Evolutionary conservation across 768 basidiomycete species (phyloP), one percentile per base, ranked within the genome.

Genomic region (Boletus patriciae): DNA sequence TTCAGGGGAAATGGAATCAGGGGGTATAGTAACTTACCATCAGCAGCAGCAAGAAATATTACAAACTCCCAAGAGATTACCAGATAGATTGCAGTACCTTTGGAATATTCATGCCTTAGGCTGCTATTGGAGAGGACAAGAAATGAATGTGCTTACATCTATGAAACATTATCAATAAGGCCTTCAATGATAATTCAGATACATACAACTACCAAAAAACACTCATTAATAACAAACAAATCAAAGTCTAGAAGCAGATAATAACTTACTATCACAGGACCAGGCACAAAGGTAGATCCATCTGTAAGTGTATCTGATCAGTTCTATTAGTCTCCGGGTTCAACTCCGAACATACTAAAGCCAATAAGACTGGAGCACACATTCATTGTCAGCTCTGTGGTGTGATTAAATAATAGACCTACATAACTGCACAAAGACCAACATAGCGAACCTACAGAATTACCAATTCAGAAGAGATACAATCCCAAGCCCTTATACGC

Each of bases 341-440:
- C 2, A 10, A 45, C 16, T 4, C 3, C 10, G 10, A 33, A 38
- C 48, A n/a, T 42, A 59, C 58, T 1, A 4, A 56, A 11, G n/a
- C 25, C 31, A 27, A 1, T 46, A 13, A 56, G 25, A n/a, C 58
- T 60, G 37, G 25, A 10, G 19, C 13, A 43, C 12, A 3, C 0
- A 13, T 4, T 6, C 29, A 10, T 19, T 8, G 6, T 50, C 18
- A 43, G 38, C 36, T 4, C 3, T 4, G 3, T 16, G 3, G 27
- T 23, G 19, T 25, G 12, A 9, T 16, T 25, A 5, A 13, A 33
- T 1, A 11, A 45, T 40, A 21, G 5, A 61, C 60, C 0, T 34
- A 61, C 58, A 61, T 25, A 16, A 25, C 31, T 18, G 43, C 25
- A 42, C 2, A 54, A 31, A 61, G 48, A 13, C 60, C 57, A 12